Base-by-base conservation (phyloP, 768 basidiomycete species). In the Phylloporus arenicola region DNA sequence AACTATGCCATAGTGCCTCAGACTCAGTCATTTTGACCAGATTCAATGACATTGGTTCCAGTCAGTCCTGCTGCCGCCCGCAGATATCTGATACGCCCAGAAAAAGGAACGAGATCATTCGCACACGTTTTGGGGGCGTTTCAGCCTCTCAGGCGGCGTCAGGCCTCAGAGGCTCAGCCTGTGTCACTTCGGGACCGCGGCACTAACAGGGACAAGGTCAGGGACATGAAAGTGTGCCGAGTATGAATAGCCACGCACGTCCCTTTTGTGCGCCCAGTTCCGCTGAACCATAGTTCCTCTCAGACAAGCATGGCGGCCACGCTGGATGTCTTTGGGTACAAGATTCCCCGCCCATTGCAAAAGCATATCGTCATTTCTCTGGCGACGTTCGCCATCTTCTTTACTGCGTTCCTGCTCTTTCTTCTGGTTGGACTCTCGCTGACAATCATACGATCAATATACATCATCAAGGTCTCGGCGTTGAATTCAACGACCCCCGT, bases 341-440 rank as follows among this genome's bases (percentile, higher is more conserved):
- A 54, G 35, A 14, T 58, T 31, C 59, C 54, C 22, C 59, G 57
- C 12, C 80, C 79, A 2, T 60, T 82, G 14, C 69, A 69, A 39
- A 64, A 61, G 25, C 79, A 86, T 58, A 69, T 72, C 17, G 50
- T 68, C 39, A 64, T 82, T 50, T 81, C 82, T 17, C 47, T 73
- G 38, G 48, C 75, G 20, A 75, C 78, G 31, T 73, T 76, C 51
- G 48, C 71, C 24, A 63, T 83, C 20, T 80, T 86, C 43, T 60
- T 86, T 57, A 59, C 64, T 3, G 77, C 83, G 4, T 91, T 86
- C 66, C 40, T 90, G n/a, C 78, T 92, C 47, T 77, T 86, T 48
- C 75, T 92, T 29, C 76, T 92, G 49, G 82, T 89, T 48, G 84
- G 82, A 3, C 68, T 92, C 43, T 90, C 88, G 5, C 65, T 85